Percentiles rank a stretch among this genome's conserved stretches.
These are phyloP conservation scores for Halteria grandinella DNA, from an alignment of 73 alveolate species.

Conservation along the genomic window DNA sequence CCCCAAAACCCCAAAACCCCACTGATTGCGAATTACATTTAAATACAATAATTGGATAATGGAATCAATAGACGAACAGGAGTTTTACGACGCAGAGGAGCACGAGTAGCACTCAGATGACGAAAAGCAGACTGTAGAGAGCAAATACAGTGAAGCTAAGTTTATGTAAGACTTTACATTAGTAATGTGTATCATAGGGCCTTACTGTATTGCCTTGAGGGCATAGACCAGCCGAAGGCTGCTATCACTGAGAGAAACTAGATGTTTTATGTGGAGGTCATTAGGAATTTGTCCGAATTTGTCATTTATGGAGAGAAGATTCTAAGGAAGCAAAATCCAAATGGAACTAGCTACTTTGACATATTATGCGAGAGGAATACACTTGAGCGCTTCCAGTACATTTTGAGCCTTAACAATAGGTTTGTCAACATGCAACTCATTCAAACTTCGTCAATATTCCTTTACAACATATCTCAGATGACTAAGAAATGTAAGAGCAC, in stretches of 20 bases:
- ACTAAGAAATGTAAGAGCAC: slow-evolving; percentile 44
- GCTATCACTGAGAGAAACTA: slow-evolving; percentile 19
- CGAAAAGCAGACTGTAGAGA: too few relatives aligned
- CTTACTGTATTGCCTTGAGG: too few relatives aligned
- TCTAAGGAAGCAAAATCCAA: slow-evolving; percentile 1
- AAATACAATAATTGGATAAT: too few relatives aligned
- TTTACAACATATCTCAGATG: slow-evolving; percentile 52
- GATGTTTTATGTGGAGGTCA: slow-evolving; percentile 29
- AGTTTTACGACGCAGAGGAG: too few relatives aligned
- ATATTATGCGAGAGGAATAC: slow-evolving; percentile 63
- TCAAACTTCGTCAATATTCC: slow-evolving; percentile 56
- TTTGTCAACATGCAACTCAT: slow-evolving; percentile 64
- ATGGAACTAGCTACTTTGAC: slow-evolving; percentile 23
- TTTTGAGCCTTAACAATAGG: slow-evolving; percentile 56
- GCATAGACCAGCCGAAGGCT: too few relatives aligned
- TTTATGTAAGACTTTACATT: too few relatives aligned
- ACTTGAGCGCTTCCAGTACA: slow-evolving; percentile 49
- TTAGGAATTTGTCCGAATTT: slow-evolving; percentile 35
- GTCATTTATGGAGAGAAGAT: slow-evolving; percentile 42
- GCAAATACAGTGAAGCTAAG: too few relatives aligned
- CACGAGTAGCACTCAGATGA: too few relatives aligned
- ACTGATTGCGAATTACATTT: too few relatives aligned
- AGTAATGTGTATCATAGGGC: too few relatives aligned
- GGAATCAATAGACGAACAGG: too few relatives aligned
- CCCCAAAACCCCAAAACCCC: too few relatives aligned